Evolutionary conservation across 345 rosid species (phyloP).

Genomic region (Psidium guajava): DNA sequence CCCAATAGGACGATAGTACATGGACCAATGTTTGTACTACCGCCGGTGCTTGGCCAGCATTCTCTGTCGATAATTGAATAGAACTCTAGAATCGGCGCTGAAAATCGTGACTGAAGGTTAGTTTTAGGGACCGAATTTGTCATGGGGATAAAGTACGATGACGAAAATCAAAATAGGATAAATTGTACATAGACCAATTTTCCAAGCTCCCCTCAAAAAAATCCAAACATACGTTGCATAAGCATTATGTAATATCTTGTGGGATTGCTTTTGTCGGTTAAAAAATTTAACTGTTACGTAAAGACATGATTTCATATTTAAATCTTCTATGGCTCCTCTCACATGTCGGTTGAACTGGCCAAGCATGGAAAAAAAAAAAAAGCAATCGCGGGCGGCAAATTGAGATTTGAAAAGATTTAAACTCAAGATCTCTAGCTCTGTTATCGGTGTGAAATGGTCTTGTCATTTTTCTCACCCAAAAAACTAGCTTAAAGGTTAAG

Average conservation of each 20-base stretch:
- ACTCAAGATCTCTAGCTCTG: too few species aligned
- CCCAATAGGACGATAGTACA: background rate
- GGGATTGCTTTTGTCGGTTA: too few species aligned
- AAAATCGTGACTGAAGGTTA: background rate
- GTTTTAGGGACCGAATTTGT: background rate
- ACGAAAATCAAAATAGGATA: background rate
- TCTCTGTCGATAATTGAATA: background rate
- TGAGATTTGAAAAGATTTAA: too few species aligned
- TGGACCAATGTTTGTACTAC: background rate
- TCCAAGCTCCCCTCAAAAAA: background rate
- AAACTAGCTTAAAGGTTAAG: too few species aligned
- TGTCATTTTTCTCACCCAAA: too few species aligned
- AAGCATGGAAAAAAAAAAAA: too few species aligned
- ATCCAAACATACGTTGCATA: accelerated
- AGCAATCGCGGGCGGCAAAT: too few species aligned
- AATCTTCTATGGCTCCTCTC: too few species aligned
- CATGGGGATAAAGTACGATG: background rate
- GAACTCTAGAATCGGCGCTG: background rate
- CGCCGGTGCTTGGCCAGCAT: background rate
- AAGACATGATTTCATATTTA: too few species aligned
- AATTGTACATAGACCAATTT: background rate
- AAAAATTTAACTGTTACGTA: too few species aligned
- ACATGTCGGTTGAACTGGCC: too few species aligned
- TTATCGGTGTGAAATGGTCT: too few species aligned
- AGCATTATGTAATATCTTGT: background rate